Evolutionary conservation across 2,329 filamentous ascomycete species (phyloP), one percentile per base, ranked within the genome.

Genomic region (Stromatinia cepivora): DNA sequence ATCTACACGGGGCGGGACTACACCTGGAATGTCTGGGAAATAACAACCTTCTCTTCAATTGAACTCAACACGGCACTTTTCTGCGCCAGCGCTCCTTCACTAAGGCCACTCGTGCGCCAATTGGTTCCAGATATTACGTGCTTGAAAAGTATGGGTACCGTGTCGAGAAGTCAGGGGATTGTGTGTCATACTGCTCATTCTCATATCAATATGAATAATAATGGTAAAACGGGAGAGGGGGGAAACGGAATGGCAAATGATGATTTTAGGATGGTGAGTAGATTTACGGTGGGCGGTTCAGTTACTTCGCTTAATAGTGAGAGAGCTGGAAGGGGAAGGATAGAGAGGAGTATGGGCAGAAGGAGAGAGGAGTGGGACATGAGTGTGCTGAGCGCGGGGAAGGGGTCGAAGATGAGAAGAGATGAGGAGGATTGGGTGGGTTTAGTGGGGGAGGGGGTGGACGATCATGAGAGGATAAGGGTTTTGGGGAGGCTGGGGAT

Each of bases 11-110:
- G n/a, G 20, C 9, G 4, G 3, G 53, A 66, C 28, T 28, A 58
- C 5, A 66, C 64, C 0, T 66, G 64, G 52, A 7, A 57, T 7
- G 4, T 66, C 8, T 66, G 64, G 64, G 52, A 66, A 66, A 48
- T 66, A 9, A 56, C 64, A 42, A 66, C 64, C 11, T 66, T 52
- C 39, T 48, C 64, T 10, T 46, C 52, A 8, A 20, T 66, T 28
- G 64, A 66, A 39, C 36, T 66, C 2, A 57, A 46, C 22, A 66
- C 53, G 1, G 64, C 53, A 20, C 54, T 66, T 2, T 50, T 66
- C 42, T 66, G 64, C n/a, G 31, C 45, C 31, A 57, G 52, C 13
- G 53, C 64, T 0, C 53, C 53, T 5, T 58, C 42, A 10, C 9
- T 66, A 3, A 31, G 53, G 11, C 64, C 64, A 4, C 39, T 58